phyloP scores from a whole-genome alignment of 495 filamentous ascomycete genomes.

The Hypoxylon crocopeplum region DNA sequence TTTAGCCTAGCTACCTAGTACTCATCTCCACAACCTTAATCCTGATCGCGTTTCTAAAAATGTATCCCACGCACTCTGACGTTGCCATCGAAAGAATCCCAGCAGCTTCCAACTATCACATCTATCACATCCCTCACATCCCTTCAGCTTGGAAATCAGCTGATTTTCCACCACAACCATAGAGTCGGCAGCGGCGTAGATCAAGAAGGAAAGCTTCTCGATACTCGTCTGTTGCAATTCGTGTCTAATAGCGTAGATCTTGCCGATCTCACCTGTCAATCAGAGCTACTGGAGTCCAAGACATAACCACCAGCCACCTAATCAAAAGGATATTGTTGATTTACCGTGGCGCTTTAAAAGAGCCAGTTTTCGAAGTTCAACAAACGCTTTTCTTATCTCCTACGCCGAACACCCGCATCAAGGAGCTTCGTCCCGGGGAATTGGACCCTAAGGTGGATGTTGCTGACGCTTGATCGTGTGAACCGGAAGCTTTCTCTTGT shows the following conservation, averaged over 20 bases:
- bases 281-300: slow-evolving; percentile 3
- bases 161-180: slow-evolving; percentile 7
- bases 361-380: neutral
- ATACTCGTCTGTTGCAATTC: neutral
- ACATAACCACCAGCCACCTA: slow-evolving; percentile 24
- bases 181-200: neutral
- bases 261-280: slow-evolving; percentile 13
- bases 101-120: neutral
- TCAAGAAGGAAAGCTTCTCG: neutral
- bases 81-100: neutral
- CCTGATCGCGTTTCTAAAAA: slow-evolving; percentile 39
- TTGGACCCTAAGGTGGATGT: neutral
- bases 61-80: slow-evolving; percentile 24
- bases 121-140: neutral
- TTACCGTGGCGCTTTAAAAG: no score
- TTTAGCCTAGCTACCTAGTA: slow-evolving; percentile 22
- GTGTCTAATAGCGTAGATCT: slow-evolving; percentile 11
- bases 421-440: slow-evolving; percentile 1
- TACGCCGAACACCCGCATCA: slow-evolving; percentile 1
- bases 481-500: no score
- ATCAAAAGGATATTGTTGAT: slow-evolving; percentile 14
- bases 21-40: slow-evolving; percentile 29
- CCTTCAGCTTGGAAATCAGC: neutral
- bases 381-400: neutral
- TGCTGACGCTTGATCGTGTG: no score